phyloP scores from a whole-genome alignment of 768 basidiomycete species.

The Leccinum rimulosum region DNA sequence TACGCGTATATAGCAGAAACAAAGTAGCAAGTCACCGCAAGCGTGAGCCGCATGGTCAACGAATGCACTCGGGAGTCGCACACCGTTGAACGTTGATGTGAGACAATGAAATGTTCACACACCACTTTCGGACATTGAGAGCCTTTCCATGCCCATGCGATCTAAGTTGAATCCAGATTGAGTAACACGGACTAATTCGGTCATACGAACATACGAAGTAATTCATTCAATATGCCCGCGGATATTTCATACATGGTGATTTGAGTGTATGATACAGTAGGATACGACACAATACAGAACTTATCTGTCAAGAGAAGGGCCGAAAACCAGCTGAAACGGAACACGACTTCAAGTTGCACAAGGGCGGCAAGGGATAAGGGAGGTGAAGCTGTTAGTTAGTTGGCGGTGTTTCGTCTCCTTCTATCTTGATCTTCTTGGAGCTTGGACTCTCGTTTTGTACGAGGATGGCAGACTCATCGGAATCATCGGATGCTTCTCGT shows the following conservation, averaged over 20 bases:
- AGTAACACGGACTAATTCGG: not conserved
- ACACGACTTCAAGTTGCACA: not conserved
- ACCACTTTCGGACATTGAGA: not conserved
- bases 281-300: not conserved
- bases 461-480: slow-evolving; percentile 25
- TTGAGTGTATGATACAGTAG: slow-evolving; percentile 16
- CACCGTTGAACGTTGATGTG: too few relatives aligned
- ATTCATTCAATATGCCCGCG: slow-evolving; percentile 2
- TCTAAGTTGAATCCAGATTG: not conserved
- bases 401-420: slow-evolving; percentile 16
- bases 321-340: not conserved
- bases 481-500: slow-evolving; percentile 18
- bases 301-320: not conserved
- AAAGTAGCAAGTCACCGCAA: not conserved
- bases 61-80: too few relatives aligned
- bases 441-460: slow-evolving; percentile 17
- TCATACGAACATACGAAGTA: not conserved
- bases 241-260: slow-evolving; percentile 6
- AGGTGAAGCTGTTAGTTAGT: not conserved
- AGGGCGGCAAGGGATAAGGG: not conserved
- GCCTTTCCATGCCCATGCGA: too few relatives aligned
- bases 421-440: slow-evolving; percentile 22
- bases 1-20: slow-evolving; percentile 14
- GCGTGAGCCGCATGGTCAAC: slow-evolving; percentile 2
- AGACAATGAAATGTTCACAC: not conserved